Evolutionary conservation across 2,329 filamentous ascomycete genomes (phyloP), one percentile per base, ranked within the genome.

Genomic region (Pseudocercospora musae): DNA sequence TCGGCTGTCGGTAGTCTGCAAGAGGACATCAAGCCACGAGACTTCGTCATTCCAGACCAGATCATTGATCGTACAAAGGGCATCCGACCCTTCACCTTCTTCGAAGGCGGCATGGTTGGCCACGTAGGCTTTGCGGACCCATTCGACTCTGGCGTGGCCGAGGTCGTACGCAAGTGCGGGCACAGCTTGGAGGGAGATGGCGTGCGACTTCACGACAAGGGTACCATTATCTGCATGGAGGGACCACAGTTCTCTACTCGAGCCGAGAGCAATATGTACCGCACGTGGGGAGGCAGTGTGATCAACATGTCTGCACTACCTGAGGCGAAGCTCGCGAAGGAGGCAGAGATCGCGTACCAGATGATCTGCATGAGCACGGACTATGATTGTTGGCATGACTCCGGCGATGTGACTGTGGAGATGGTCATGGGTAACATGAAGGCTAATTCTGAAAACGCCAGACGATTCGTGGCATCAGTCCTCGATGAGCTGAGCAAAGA

Each of bases 361-460:
- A 96, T 97, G 86, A 96, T 99, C 73, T 96, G 94, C 83, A 99
- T 99, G 95, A 91, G 92, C 33, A 99, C 95, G 27, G 95, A 99
- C 81, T 99, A 99, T 78, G 95, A 99, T 82, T 98, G 94, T 86
- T 99, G 95, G 95, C 90, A 93, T 75, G 87, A 85, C 20, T 85
- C 85, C 54, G 91, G 90, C 68, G 81, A 85, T 49, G 95, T 99
- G 66, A 93, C 92, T 65, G 95, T 99, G 21, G 91, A 93, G 77
- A 96, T 98, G 90, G 95, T 99, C 60, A 91, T 96, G 87, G 89
- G 87, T 64, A 91, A 96, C 78, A 99, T 99, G 95, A 89, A 90
- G 75, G 89, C 92, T 69, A 99, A 99, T 78, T 84, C 90, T 57
- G 84, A 89, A 74, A 99, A 98, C 73, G 95, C 95, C 33, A 89